Evolutionary conservation across 2,329 filamentous ascomycete genomes (phyloP), one percentile per base, ranked within the genome.

Genomic region (Ustulina deusta): DNA sequence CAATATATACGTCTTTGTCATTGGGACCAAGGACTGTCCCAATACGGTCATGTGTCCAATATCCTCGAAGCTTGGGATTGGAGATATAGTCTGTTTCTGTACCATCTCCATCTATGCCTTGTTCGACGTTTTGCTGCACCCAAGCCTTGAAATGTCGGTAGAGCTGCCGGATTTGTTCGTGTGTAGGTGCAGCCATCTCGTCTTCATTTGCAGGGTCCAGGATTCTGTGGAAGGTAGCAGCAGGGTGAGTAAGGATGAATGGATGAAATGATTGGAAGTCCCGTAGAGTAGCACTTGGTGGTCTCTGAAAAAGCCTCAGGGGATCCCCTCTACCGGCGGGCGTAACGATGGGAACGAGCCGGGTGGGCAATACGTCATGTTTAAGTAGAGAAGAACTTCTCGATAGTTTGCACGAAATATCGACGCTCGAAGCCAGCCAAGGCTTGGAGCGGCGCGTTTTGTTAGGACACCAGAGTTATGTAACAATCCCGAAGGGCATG

Each of bases 61-160:
- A 61, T 13, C 15, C n/a, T 17, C 38, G 6, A 6, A 52, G 59
- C 10, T 61, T 48, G 2, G 22, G 17, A 32, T 15, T 2, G n/a
- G 46, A 25, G 29, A 61, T 9, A 44, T 61, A 52, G 20, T 20
- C 5, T 29, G 5, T 20, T 32, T 44, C 15, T 32, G 13, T n/a
- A 22, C 48, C 59, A 7, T 11, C 5, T n/a, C 59, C 48, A 32
- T 52, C 48, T 44, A 61, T 54, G 13, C 59, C 48, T 25, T 49
- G 27, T 15, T 48, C 40, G n/a, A 59, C 17, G 36, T 59, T 59
- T 22, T 25, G 29, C 6, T 20, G 36, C 11, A 51, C 48, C 48
- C 48, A 51, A 10, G 32, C 48, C 25, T 34, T 29, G 27, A 51
- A 51, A 9, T n/a, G 3, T 49, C 46, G 48, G 27, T 27, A n/a